These are phyloP conservation scores for Chionographis japonica DNA, from an alignment of 106 monocot species.

Conservation along the genomic window DNA sequence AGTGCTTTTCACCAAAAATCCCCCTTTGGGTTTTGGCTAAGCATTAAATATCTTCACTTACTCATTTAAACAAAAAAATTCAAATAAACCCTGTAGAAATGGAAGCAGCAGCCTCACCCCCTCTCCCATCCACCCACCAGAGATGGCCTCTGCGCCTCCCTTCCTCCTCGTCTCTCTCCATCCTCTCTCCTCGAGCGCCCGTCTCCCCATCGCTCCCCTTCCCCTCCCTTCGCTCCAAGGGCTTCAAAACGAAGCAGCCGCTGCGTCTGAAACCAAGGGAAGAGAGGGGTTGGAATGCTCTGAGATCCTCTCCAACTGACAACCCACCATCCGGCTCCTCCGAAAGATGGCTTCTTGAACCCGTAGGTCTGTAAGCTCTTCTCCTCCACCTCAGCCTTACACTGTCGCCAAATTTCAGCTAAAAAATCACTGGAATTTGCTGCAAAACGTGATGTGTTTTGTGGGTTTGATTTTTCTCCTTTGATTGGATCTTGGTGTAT, in stretches of 20 bases:
- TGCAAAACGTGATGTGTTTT: too few species aligned
- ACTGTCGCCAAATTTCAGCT: too few species aligned
- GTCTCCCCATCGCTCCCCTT: background rate
- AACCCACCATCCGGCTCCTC: conserved; percentile 1
- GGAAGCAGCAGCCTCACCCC: conserved; percentile 8
- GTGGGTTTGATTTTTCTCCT: too few species aligned
- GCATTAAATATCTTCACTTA: too few species aligned
- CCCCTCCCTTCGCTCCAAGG: background rate
- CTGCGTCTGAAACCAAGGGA: background rate
- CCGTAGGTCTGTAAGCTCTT: conserved; percentile 12
- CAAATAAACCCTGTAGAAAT: background rate
- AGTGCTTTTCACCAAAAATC: too few species aligned
- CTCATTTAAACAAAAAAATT: too few species aligned
- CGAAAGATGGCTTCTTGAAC: conserved; percentile 29
- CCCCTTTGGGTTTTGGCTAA: too few species aligned
- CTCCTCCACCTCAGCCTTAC: too few species aligned
- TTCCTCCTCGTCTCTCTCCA: background rate
- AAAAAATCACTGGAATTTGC: too few species aligned
- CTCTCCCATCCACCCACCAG: background rate
- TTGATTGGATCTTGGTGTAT: too few species aligned
- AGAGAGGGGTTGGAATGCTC: conserved; percentile 4
- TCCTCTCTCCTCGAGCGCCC: background rate
- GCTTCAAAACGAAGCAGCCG: background rate
- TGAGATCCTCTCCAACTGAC: conserved; percentile 11
- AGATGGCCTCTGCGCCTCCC: background rate